Base-by-base conservation (phyloP, 441 rosid species). In the Pelargonium australe region DNA sequence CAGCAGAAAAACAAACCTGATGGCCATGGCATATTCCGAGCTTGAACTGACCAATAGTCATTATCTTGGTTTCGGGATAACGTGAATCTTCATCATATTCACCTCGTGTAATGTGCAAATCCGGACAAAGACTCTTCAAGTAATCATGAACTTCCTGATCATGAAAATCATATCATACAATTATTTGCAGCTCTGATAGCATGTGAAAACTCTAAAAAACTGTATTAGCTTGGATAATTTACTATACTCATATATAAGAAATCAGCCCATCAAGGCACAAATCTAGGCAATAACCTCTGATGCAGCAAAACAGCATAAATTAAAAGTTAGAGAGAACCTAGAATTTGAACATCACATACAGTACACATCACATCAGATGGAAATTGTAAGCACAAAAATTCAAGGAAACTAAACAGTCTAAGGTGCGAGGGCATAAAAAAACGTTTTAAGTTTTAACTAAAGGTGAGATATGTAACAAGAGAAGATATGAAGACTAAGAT, bases 1-100 rank as follows among this genome's bases (percentile, higher is more conserved):
- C 44, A 44, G 47, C 5, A 66, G 41, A 76, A 66, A 71, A 31
- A 45, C 75, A 69, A 76, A 91, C 98, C 97, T 93, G 97, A 79
- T 91, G 98, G 40, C 97, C 98, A 11, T 93, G 98, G 80, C 97
- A 91, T 1, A 93, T 68, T 47, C 98, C 98, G 62, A 93, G 76
- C 86, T 91, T 93, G 82, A 91, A 93, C 67, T 91, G 98, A 11
- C 98, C 98, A 68, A 93, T 89, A 9, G 96, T 93, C 68, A 93
- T 75, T 62, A 86, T 89, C 74, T 91, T 89, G 63, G 80, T 88
- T 84, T 93, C 98, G 0, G 97, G 97, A 75, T 89, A 93, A 40
- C 85, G 82, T 3, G 84, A 72, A 65, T 93, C 98, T 75, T 93
- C 96, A 20, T 93, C 98, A 73, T 85, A 93, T 80, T 91, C 98